Evolutionary conservation across 441 rosid species (phyloP).

Genomic region (Kokia cookei): DNA sequence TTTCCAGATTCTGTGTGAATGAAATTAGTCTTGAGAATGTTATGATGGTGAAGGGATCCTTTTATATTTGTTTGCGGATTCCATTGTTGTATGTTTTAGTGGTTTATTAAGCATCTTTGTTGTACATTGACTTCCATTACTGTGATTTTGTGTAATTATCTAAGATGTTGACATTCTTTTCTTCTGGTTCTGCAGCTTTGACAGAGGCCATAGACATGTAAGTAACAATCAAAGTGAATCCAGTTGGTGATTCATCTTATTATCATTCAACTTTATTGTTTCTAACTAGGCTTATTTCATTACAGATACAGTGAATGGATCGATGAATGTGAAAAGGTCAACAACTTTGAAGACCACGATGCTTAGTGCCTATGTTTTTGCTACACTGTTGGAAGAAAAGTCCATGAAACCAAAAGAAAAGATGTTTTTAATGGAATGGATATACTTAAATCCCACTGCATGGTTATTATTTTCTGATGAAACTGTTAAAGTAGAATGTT

Average conservation of each 20-base stretch:
- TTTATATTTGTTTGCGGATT: background rate
- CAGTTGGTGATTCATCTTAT: background rate
- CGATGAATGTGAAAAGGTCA: constrained; percentile 86
- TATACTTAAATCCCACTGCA: background rate
- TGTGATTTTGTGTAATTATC: background rate
- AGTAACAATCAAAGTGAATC: constrained; percentile 17
- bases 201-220: constrained; percentile 86
- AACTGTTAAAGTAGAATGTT: background rate
- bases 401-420: background rate
- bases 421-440: background rate
- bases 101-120: background rate
- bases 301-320: constrained; percentile 69
- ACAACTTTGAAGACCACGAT: constrained; percentile 61
- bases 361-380: constrained; percentile 21
- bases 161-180: background rate
- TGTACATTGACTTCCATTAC: background rate
- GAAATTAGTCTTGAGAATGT: background rate
- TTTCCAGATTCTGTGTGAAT: background rate
- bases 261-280: background rate
- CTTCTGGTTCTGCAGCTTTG: constrained; percentile 52
- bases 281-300: background rate
- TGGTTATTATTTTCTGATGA: background rate
- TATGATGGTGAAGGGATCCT: background rate
- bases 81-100: background rate
- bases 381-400: background rate